Percentiles rank a stretch among this genome's conserved stretches.
These are phyloP conservation scores for Leccinum griseonigrum DNA, from an alignment of 1,284 basidiomycete species.

Conservation along the genomic window DNA sequence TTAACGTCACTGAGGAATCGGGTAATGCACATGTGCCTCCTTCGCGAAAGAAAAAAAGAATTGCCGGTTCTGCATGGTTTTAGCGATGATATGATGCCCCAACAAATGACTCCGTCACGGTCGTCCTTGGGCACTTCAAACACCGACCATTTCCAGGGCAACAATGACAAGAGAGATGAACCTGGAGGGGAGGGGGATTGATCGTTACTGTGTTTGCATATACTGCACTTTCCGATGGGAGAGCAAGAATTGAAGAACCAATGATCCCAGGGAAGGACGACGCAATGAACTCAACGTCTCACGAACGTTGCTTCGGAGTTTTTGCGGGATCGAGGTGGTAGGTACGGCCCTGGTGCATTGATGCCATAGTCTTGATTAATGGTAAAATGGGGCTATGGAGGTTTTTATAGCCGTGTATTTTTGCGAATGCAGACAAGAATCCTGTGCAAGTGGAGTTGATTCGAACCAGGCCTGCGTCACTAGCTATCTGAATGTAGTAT, in stretches of 20 bases:
- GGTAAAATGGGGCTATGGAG: constrained; percentile 75
- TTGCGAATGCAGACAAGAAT: constrained; percentile 82
- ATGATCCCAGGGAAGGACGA: constrained; percentile 77
- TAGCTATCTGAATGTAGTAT: constrained; percentile 51
- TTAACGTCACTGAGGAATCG: constrained; percentile 80
- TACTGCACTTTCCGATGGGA: constrained; percentile 64
- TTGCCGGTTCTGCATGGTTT: constrained; percentile 93
- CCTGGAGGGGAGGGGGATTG: constrained; percentile 34
- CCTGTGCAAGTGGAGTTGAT: constrained; percentile 84
- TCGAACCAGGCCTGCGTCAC: constrained; percentile 79
- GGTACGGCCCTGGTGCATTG: constrained; percentile 69
- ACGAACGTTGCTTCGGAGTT: constrained; percentile 55
- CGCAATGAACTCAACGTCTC: constrained; percentile 73
- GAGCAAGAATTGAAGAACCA: constrained; percentile 62
- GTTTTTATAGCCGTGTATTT: constrained; percentile 86
- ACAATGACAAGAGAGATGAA: constrained; percentile 87
- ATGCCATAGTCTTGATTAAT: constrained; percentile 70
- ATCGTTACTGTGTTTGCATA: background rate
- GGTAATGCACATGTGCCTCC: constrained; percentile 84
- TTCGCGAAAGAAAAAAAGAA: constrained; percentile 87
- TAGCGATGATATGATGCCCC: constrained; percentile 85
- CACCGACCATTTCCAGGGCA: constrained; percentile 79
- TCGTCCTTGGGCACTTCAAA: constrained; percentile 71
- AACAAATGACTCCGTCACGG: constrained; percentile 58
- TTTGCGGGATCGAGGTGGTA: constrained; percentile 80